A percentile compares a stretch with the other conserved stretches of the same genome.
Conservation (phyloP, 75 land plant species). For the Isoetes taiwanensis region DNA sequence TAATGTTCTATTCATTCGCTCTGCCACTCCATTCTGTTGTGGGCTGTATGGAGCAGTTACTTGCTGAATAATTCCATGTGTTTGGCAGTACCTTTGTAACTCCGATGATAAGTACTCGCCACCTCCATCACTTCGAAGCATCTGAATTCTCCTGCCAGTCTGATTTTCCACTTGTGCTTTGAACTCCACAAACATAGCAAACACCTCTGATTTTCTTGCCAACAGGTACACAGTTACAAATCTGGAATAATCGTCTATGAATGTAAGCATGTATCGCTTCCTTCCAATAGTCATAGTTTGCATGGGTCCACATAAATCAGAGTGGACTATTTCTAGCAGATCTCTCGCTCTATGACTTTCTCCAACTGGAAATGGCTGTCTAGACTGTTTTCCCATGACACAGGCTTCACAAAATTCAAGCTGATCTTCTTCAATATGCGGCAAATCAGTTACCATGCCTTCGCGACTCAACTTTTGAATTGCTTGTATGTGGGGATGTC, state of each 20-base stretch:
- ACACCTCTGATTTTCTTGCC: slow-evolving; percentile 11
- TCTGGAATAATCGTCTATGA: slow-evolving; percentile 16
- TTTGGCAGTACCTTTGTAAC: too few relatives aligned
- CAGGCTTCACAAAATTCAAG: background rate
- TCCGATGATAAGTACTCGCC: too few relatives aligned
- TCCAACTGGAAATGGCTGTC: background rate
- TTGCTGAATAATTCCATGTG: too few relatives aligned
- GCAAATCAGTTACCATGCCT: too few relatives aligned
- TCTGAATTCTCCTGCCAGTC: background rate
- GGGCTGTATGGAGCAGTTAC: too few relatives aligned
- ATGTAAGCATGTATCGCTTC: slow-evolving; percentile 3
- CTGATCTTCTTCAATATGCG: too few relatives aligned
- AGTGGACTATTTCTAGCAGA: background rate
- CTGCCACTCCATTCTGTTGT: too few relatives aligned
- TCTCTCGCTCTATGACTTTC: background rate
- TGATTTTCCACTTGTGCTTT: slow-evolving; percentile 12
- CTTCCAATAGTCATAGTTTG: background rate
- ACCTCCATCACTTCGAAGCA: slow-evolving; percentile 19
- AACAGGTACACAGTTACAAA: slow-evolving; percentile 15
- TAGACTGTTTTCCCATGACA: too few relatives aligned
- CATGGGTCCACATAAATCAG: background rate
- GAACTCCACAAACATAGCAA: slow-evolving; percentile 10
- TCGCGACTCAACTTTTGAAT: too few relatives aligned
- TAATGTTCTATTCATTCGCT: too few relatives aligned
- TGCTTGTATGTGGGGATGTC: too few relatives aligned